A percentile compares a stretch with the other conserved stretches of the same genome.
Evolutionary conservation across 768 basidiomycete genomes (phyloP).

Genomic region (Phanerodontia chrysosporium): DNA sequence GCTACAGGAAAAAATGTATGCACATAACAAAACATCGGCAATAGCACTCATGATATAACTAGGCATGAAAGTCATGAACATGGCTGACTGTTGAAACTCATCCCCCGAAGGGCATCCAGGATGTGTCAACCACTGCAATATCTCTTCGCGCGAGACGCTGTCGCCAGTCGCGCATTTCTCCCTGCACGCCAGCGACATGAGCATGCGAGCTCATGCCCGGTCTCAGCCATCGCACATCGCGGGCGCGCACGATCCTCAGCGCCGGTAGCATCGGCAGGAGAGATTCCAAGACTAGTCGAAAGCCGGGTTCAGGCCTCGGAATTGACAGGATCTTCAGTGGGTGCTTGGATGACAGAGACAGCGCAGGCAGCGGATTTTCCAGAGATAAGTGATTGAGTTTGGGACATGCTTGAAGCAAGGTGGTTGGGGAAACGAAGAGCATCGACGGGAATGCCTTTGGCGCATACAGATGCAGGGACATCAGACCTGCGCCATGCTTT

Average conservation of each 20-base stretch:
- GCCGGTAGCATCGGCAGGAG: slow-evolving; percentile 53
- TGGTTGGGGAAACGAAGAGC: slow-evolving; percentile 21
- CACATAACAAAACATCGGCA: too few relatives aligned
- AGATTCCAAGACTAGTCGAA: slow-evolving; percentile 51
- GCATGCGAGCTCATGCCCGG: slow-evolving; percentile 63
- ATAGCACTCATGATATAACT: too few relatives aligned
- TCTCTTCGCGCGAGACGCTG: slow-evolving; percentile 52
- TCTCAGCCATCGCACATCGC: slow-evolving; percentile 72
- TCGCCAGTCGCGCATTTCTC: slow-evolving; percentile 75
- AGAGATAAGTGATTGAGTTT: slow-evolving; percentile 64
- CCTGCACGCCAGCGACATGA: slow-evolving; percentile 72
- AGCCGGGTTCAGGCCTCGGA: slow-evolving; percentile 63
- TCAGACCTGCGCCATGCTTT: slow-evolving; percentile 52
- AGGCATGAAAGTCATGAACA: not conserved
- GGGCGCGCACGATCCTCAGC: slow-evolving; percentile 51
- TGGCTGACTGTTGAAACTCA: not conserved
- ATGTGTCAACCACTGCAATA: slow-evolving; percentile 63
- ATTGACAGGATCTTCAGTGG: slow-evolving; percentile 66
- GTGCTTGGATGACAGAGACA: slow-evolving; percentile 26
- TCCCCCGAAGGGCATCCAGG: slow-evolving; percentile 45
- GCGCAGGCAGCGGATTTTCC: slow-evolving; percentile 60
- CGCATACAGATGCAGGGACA: slow-evolving; percentile 62
- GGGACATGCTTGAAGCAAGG: slow-evolving; percentile 23
- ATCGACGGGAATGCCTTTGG: slow-evolving; percentile 46
- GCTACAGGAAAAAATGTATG: too few relatives aligned